Base-by-base conservation (phyloP, 805 yeast genomes). In the Metschnikowia cubensis region DNA sequence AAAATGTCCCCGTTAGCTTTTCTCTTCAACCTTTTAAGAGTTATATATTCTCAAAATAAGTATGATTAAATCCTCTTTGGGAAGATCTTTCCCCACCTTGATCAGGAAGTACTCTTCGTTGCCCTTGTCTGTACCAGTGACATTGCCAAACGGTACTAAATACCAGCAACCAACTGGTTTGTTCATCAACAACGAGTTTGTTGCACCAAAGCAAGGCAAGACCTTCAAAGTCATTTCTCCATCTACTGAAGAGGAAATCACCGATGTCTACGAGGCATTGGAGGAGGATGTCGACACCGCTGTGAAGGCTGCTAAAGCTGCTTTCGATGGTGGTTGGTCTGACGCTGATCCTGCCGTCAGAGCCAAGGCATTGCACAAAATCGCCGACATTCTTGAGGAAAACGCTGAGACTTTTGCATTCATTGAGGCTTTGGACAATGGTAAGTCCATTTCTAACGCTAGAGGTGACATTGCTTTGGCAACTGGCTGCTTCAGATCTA, bases 401-500 rank as follows among this genome's bases (percentile, higher is more conserved):
- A 74, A 90, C 63, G 75, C 81, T 41, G 94, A 87, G 50, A 71
- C 80, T 34, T 71, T 91, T 51, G 90, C 96, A 29, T 73, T 81
- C 40, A 85, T 91, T 62, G 97, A 91, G 72, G 77, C 96, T 20
- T 73, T 85, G 64, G 96, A 91, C 69, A 88, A 89, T 64, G 97
- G 97, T 70, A 91, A 91, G 75, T 86, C 96, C 36, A 68, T 84
- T 57, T 63, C 69, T 43, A 80, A 83, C 65, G 81, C 95, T 22
- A 72, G 79, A 57, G 89, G 88, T 53, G 97, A 90, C 65, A 84
- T 91, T 51, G 83, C 75, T 36, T 77, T 86, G 55, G 81, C 84
- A 46, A 78, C 85, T 41, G 77, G 77, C 58, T 86, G 85, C 67
- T 71, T 89, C 67, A 82, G 92, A 72, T 84, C 90, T 57, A 84